Evolutionary conservation across 2,329 filamentous ascomycete genomes (phyloP).

Genomic region (Neoarthrinium moseri): DNA sequence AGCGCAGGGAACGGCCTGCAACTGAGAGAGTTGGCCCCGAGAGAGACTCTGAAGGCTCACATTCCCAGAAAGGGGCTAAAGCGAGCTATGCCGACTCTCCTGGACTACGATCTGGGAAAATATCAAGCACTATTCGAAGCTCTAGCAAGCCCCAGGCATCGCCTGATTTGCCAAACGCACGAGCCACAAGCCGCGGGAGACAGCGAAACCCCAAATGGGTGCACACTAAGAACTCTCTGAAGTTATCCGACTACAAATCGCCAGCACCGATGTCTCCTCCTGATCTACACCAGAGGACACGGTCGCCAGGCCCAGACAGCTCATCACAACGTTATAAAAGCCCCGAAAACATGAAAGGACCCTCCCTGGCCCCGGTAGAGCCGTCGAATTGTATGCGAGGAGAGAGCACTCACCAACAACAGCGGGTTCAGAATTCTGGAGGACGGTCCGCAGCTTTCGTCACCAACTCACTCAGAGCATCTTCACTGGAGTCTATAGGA

Average conservation of each 20-base stretch:
- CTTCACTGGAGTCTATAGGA: background rate
- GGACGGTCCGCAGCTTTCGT: too few relatives aligned
- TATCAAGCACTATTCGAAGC: background rate
- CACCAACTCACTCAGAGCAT: background rate
- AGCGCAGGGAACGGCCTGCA: background rate
- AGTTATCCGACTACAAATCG: background rate
- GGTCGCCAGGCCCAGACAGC: background rate
- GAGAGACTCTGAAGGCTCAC: background rate
- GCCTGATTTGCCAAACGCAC: slow-evolving; percentile 1
- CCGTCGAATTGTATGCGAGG: background rate
- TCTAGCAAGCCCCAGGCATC: background rate
- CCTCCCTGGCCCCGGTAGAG: background rate
- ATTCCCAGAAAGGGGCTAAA: background rate
- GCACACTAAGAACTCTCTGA: background rate
- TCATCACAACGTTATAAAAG: background rate
- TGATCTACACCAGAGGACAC: background rate
- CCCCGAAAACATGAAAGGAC: background rate
- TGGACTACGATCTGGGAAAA: background rate
- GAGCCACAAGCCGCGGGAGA: background rate
- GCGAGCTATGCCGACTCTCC: background rate
- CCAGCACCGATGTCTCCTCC: slow-evolving; percentile 3
- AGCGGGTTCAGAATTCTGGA: too few relatives aligned
- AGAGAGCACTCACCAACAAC: too few relatives aligned
- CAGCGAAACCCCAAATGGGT: background rate
- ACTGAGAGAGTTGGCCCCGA: background rate